Percentiles rank a stretch among this genome's conserved stretches.
Conservation (phyloP, 2,329 filamentous ascomycete species). For the Fusarium coicis region DNA sequence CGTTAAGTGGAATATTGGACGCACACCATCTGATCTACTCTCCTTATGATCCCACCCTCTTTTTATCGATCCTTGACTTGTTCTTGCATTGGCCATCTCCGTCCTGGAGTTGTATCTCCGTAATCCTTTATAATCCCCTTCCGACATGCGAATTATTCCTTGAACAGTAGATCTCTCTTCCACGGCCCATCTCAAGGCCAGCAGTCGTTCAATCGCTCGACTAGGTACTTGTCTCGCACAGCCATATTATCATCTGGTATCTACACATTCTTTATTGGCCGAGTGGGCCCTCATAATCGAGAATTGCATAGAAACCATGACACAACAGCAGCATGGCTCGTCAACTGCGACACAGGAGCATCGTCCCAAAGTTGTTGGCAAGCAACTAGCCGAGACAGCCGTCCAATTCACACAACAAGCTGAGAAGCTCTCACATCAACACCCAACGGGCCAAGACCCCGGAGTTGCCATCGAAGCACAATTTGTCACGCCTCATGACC, state of each 20-base stretch:
- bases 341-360: conserved; percentile 11
- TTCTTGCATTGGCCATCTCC: conserved; percentile 5
- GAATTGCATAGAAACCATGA: conserved; percentile 16
- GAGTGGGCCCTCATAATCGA: not conserved
- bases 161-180: conserved; percentile 11
- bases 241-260: not conserved
- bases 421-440: conserved; percentile 62
- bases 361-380: conserved; percentile 30
- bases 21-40: conserved; percentile 17
- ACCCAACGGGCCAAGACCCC: conserved; percentile 43
- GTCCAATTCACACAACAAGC: conserved; percentile 71
- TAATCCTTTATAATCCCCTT: not conserved
- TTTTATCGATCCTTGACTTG: conserved; percentile 6
- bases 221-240: not conserved
- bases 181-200: not conserved
- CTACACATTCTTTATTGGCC: not conserved
- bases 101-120: conserved; percentile 1
- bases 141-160: conserved; percentile 19
- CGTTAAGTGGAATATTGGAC: conserved; percentile 21
- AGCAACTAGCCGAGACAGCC: conserved; percentile 54
- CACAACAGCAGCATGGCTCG: conserved; percentile 17
- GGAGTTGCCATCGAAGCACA: conserved; percentile 69
- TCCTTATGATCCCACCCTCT: conserved; percentile 22
- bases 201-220: not conserved
- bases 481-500: conserved; percentile 76